phyloP scores from a whole-genome alignment of 352 stramenopile genomes.

The Globisporangium nunn region DNA sequence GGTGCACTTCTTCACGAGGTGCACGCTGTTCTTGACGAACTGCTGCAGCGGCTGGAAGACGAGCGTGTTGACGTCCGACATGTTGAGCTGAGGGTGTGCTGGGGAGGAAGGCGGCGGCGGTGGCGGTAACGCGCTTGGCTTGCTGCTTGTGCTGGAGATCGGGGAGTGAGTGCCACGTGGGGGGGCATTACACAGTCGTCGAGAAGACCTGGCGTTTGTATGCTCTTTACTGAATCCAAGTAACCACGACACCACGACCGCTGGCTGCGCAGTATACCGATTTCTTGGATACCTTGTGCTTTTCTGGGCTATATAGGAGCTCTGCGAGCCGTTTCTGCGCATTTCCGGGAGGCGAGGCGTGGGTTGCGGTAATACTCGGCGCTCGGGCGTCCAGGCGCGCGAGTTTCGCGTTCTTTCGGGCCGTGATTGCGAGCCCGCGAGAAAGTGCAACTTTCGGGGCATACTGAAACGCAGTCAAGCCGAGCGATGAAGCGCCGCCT shows the following conservation, averaged over 20 bases:
- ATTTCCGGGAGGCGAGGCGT: too few relatives aligned
- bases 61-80: conserved; percentile 88
- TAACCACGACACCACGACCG: conserved; percentile 1
- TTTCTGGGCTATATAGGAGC: background rate
- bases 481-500: conserved; percentile 38
- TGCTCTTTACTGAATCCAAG: background rate
- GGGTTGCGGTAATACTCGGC: too few relatives aligned
- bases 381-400: too few relatives aligned
- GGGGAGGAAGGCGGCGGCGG: background rate
- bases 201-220: background rate
- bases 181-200: background rate
- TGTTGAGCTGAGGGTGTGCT: conserved; percentile 11
- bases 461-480: background rate
- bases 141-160: conserved; percentile 12
- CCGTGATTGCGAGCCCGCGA: background rate
- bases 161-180: conserved; percentile 14
- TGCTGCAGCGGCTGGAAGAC: conserved; percentile 95
- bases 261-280: background rate
- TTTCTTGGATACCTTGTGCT: conserved; percentile 2
- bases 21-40: conserved; percentile 96
- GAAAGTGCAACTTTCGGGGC: conserved; percentile 2
- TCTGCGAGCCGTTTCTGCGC: too few relatives aligned
- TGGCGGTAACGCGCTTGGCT: background rate
- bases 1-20: conserved; percentile 99
- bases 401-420: background rate